Conservation (phyloP, 2,329 filamentous ascomycete genomes). For the Diaporthe humulicola region DNA sequence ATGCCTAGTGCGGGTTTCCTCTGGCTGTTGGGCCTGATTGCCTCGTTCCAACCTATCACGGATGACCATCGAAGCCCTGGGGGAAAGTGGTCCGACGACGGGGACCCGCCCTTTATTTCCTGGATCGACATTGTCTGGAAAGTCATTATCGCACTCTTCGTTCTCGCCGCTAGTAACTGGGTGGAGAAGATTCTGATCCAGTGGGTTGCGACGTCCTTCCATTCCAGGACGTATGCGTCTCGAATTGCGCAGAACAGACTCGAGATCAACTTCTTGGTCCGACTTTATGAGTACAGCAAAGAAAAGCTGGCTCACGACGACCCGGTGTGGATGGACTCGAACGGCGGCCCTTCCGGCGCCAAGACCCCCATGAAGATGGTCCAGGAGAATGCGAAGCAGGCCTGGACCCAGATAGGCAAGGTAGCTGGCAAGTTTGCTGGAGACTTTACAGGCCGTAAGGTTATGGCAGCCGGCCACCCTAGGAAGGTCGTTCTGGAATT, state of each 20-base stretch:
- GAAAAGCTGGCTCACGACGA: slow-evolving; percentile 73
- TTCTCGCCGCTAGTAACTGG: slow-evolving; percentile 84
- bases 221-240: slow-evolving; percentile 89
- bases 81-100: slow-evolving; percentile 55
- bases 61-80: slow-evolving; percentile 63
- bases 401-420: slow-evolving; percentile 84
- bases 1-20: slow-evolving; percentile 89
- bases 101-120: slow-evolving; percentile 58
- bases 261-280: slow-evolving; percentile 75
- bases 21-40: slow-evolving; percentile 89
- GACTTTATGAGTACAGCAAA: slow-evolving; percentile 79
- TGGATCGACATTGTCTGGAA: slow-evolving; percentile 90
- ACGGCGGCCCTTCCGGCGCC: slow-evolving; percentile 64
- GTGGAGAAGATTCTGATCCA: slow-evolving; percentile 95
- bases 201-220: slow-evolving; percentile 93
- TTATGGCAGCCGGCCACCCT: slow-evolving; percentile 78
- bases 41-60: slow-evolving; percentile 89
- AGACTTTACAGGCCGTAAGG: slow-evolving; percentile 87
- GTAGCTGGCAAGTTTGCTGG: slow-evolving; percentile 88
- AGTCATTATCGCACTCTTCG: slow-evolving; percentile 87
- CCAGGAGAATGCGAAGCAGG: slow-evolving; percentile 80
- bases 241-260: slow-evolving; percentile 94
- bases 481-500: slow-evolving; percentile 87
- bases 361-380: slow-evolving; percentile 82
- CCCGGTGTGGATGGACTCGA: slow-evolving; percentile 58